These are phyloP conservation scores for Chaetomiaceae sp. DNA, from an alignment of 2,329 filamentous ascomycete genomes.

Conservation along the genomic window DNA sequence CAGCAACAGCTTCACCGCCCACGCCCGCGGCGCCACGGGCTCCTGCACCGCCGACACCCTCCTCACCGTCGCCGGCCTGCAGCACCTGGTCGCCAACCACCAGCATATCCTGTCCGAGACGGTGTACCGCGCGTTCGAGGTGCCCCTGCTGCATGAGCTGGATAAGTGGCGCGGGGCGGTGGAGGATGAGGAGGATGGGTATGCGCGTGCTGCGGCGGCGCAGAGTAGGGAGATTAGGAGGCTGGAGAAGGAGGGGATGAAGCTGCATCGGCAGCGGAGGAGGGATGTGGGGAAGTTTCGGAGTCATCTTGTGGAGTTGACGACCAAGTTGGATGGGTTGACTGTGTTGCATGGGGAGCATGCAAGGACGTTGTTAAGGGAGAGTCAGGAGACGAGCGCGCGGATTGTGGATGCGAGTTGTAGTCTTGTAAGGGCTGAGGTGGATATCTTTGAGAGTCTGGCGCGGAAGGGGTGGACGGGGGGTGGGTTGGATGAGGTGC, in stretches of 20 bases:
- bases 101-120: conserved; percentile 66
- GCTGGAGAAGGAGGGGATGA: conserved; percentile 61
- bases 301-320: conserved; percentile 59
- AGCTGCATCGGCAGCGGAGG: conserved; percentile 55
- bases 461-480: conserved; percentile 64
- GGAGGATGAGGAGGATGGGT: conserved; percentile 59
- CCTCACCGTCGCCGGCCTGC: conserved; percentile 58
- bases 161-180: conserved; percentile 60
- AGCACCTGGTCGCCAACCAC: conserved; percentile 65
- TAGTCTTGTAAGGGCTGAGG: conserved; percentile 61
- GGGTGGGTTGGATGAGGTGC: conserved; percentile 60
- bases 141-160: conserved; percentile 63
- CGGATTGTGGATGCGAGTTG: conserved; percentile 61
- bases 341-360: conserved; percentile 57
- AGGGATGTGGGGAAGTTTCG: conserved; percentile 59
- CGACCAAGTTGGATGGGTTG: conserved; percentile 56
- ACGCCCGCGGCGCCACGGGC: conserved; percentile 26
- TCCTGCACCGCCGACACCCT: conserved; percentile 60
- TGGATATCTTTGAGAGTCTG: conserved; percentile 64
- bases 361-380: conserved; percentile 53
- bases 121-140: conserved; percentile 63
- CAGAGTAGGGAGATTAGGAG: conserved; percentile 57
- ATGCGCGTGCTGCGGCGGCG: conserved; percentile 49
- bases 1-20: conserved; percentile 44
- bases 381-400: conserved; percentile 60